Evolutionary conservation across 2,329 filamentous ascomycete species (phyloP).

Genomic region (Fusarium sp.): DNA sequence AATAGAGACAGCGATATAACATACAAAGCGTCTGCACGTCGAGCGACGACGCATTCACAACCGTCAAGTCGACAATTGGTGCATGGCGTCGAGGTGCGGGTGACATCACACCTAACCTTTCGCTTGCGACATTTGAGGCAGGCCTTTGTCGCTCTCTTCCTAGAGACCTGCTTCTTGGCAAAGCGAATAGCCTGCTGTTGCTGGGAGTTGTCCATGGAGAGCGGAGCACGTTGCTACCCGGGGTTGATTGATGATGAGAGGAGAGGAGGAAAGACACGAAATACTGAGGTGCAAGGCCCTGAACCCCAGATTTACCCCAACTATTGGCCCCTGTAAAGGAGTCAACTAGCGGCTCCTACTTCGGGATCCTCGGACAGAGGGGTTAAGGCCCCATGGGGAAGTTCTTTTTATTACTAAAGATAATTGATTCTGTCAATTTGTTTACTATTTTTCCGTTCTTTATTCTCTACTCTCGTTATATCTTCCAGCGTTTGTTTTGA

Average conservation of each 20-base stretch:
- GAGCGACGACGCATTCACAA: slow-evolving; percentile 27
- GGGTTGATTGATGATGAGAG: slow-evolving; percentile 17
- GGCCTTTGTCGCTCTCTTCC: slow-evolving; percentile 37
- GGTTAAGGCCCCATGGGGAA: neutral
- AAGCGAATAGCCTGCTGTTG: slow-evolving; percentile 28
- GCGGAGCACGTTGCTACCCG: slow-evolving; percentile 17
- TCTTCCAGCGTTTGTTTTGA: neutral
- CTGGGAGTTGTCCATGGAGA: slow-evolving; percentile 29
- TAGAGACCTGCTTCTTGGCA: slow-evolving; percentile 35
- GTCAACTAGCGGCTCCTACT: slow-evolving; percentile 9
- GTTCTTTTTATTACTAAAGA: neutral
- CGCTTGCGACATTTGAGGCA: slow-evolving; percentile 39
- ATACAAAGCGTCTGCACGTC: slow-evolving; percentile 24
- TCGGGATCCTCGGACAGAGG: slow-evolving; percentile 18
- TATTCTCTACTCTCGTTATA: neutral
- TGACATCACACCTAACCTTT: slow-evolving; percentile 41
- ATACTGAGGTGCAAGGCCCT: slow-evolving; percentile 2
- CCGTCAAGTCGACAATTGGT: slow-evolving; percentile 41
- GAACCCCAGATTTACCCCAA: slow-evolving; percentile 33
- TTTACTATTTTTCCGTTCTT: neutral
- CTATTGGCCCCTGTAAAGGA: neutral
- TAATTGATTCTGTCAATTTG: neutral
- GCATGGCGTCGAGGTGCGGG: slow-evolving; percentile 32
- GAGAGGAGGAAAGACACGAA: neutral
- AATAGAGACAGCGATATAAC: neutral